phyloP scores from a whole-genome alignment of 305 asterid genomes.

The Rubia peregrina region DNA sequence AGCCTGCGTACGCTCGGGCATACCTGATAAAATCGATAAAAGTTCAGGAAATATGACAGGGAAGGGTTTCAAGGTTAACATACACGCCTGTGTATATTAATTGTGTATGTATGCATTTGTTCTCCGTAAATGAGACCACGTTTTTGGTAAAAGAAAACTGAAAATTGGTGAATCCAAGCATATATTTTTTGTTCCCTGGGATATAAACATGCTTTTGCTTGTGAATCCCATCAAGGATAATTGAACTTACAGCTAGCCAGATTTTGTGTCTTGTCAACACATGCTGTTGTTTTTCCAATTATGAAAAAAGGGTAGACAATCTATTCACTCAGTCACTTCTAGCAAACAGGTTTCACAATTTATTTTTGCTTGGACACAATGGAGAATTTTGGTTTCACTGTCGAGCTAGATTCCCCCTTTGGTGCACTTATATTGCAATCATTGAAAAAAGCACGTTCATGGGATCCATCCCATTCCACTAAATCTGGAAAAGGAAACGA shows the following conservation, averaged over 20 bases:
- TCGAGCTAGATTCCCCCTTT: conserved; percentile 13
- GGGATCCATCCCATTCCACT: conserved; percentile 26
- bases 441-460: conserved; percentile 25
- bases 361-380: conserved; percentile 28
- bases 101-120: not conserved
- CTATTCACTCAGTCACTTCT: conserved; percentile 7
- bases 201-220: not conserved
- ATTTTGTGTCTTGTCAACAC: not conserved
- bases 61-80: too few species aligned
- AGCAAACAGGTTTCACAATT: not conserved
- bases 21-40: conserved; percentile 32
- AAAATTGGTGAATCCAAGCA: not conserved
- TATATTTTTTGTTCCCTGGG: not conserved
- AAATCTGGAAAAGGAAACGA: not conserved
- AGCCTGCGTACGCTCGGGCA: conserved; percentile 51
- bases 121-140: not conserved
- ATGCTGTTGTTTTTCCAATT: conserved; percentile 14
- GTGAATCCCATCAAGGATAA: conserved; percentile 2
- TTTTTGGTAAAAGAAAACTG: not conserved
- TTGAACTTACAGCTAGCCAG: conserved; percentile 5
- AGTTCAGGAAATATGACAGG: not conserved
- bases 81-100: too few species aligned
- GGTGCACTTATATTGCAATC: conserved; percentile 23
- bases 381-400: conserved; percentile 22
- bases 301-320: conserved; percentile 3